phyloP scores from a whole-genome alignment of 345 rosid genomes.

The Hibiscus trionum region DNA sequence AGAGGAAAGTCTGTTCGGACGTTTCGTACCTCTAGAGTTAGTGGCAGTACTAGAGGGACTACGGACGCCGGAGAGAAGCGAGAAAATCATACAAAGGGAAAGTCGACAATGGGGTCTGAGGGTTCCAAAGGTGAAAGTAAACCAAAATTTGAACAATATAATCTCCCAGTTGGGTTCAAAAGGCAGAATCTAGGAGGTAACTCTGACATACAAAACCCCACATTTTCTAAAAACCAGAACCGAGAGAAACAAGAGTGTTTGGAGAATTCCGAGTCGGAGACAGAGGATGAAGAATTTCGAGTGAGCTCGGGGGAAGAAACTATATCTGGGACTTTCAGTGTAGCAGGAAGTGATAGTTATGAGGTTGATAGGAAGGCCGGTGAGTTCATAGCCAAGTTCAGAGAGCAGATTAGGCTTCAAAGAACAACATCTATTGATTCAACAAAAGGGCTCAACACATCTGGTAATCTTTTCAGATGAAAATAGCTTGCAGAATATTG shows the following conservation, averaged over 20 bases:
- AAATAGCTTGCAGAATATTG: background rate
- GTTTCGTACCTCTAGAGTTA: constrained; percentile 45
- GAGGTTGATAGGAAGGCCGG: constrained; percentile 94
- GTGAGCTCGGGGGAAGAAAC: constrained; percentile 27
- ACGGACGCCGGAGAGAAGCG: background rate
- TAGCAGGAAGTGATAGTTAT: constrained; percentile 30
- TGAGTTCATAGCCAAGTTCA: constrained; percentile 87
- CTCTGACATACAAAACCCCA: background rate
- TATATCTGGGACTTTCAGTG: constrained; percentile 19
- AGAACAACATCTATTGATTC: constrained; percentile 49
- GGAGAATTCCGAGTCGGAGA: constrained; percentile 13
- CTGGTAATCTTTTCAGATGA: constrained; percentile 32
- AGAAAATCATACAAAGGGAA: constrained; percentile 19
- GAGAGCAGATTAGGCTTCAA: constrained; percentile 81
- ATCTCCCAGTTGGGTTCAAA: constrained; percentile 7
- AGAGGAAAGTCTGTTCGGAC: constrained; percentile 77
- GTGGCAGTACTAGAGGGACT: constrained; percentile 13
- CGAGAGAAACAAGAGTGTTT: background rate
- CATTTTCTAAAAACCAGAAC: background rate
- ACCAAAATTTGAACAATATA: constrained; percentile 10
- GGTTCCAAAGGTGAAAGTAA: constrained; percentile 15
- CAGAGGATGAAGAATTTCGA: constrained; percentile 20
- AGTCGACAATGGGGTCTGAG: constrained; percentile 6
- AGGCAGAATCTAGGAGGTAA: constrained; percentile 16
- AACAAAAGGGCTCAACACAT: constrained; percentile 33